These are phyloP conservation scores for Suhomyces bokatorum DNA, from an alignment of 1,139 yeast species.

Conservation along the genomic window DNA sequence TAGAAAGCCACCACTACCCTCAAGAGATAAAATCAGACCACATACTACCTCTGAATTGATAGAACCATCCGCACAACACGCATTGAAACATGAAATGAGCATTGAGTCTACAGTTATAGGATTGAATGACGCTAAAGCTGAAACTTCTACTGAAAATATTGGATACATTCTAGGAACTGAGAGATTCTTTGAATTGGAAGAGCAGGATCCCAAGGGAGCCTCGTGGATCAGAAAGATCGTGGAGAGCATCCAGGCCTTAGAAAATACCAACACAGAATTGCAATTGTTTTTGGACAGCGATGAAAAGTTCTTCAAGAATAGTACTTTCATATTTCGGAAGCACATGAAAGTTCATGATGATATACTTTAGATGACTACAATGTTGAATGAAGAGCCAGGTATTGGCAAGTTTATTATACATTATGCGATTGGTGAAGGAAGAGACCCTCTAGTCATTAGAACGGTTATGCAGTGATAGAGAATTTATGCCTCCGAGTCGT, in stretches of 20 bases:
- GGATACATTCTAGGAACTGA: constrained; percentile 27
- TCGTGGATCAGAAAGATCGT: constrained; percentile 49
- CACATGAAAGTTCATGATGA: neutral
- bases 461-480: constrained; percentile 6
- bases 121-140: neutral
- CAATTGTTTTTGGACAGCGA: constrained; percentile 42
- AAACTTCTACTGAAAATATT: constrained; percentile 5
- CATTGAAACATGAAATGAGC: neutral
- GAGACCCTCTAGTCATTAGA: neutral
- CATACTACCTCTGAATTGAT: constrained; percentile 8
- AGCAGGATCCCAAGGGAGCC: constrained; percentile 49
- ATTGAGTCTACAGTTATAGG: neutral
- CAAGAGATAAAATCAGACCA: constrained; percentile 9
- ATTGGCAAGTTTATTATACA: constrained; percentile 4
- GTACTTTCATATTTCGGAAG: neutral
- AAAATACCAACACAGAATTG: constrained; percentile 39
- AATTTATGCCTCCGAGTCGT: neutral
- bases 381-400: neutral
- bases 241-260: constrained; percentile 37
- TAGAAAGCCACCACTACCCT: constrained; percentile 27
- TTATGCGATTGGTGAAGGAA: constrained; percentile 4
- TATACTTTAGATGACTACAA: neutral
- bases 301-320: constrained; percentile 27
- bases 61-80: neutral
- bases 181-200: constrained; percentile 37